phyloP scores from a whole-genome alignment of 1,139 yeast genomes.

The Blastobotrys arbuscula region DNA sequence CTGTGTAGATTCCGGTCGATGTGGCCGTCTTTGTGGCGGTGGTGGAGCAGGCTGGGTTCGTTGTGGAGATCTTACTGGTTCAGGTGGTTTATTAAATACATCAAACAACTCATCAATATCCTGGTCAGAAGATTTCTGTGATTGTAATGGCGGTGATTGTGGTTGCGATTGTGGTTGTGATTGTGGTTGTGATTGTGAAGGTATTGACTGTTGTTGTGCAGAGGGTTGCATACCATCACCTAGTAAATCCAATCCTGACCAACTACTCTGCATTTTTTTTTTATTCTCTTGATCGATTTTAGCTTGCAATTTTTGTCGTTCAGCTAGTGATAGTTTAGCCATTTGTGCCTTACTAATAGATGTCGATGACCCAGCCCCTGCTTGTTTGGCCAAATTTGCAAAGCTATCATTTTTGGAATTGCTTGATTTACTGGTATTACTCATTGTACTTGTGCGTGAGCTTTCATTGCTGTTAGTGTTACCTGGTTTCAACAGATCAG shows the following conservation, averaged over 20 bases:
- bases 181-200: background rate
- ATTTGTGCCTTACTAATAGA: constrained; percentile 10
- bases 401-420: constrained; percentile 19
- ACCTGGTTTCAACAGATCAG: constrained; percentile 14
- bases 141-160: background rate
- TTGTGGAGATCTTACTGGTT: constrained; percentile 8
- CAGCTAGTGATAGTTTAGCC: constrained; percentile 25
- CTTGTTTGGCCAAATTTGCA: constrained; percentile 20
- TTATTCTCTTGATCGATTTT: constrained; percentile 14
- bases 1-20: background rate
- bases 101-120: constrained; percentile 32
- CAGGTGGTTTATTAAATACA: constrained; percentile 30
- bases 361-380: background rate
- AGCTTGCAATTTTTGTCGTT: constrained; percentile 23
- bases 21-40: constrained; percentile 8
- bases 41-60: constrained; percentile 11
- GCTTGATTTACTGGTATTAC: constrained; percentile 1
- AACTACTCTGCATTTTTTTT: constrained; percentile 11
- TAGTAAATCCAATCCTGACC: constrained; percentile 15
- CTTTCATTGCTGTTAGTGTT: constrained; percentile 1
- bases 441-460: constrained; percentile 9
- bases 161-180: background rate
- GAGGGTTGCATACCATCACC: background rate
- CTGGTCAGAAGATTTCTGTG: background rate
- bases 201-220: no score